phyloP scores from a whole-genome alignment of 2,329 filamentous ascomycete species.

The Aspergillus melleus region DNA sequence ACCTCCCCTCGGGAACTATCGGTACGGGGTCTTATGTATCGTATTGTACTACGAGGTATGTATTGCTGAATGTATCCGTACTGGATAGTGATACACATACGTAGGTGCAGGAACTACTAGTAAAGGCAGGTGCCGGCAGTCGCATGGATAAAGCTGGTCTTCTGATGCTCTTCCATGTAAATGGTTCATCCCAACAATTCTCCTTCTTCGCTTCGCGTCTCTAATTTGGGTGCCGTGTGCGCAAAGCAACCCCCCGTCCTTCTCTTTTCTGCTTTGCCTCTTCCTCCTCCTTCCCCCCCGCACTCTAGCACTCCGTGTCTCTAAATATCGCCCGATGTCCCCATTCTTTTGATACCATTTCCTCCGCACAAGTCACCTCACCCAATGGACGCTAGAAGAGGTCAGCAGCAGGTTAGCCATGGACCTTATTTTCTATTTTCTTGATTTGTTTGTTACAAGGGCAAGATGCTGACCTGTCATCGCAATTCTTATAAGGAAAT shows the following conservation, averaged over 20 bases:
- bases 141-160: no score
- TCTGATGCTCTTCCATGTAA: no score
- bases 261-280: background rate
- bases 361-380: constrained; percentile 13
- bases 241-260: constrained; percentile 9
- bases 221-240: background rate
- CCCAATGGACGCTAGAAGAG: constrained; percentile 53
- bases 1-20: no score
- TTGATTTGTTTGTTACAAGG: background rate
- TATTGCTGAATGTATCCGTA: background rate
- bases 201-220: background rate
- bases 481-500: constrained; percentile 69
- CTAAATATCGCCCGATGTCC: background rate
- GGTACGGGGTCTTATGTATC: no score
- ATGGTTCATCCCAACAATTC: background rate
- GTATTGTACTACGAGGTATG: no score
- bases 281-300: background rate
- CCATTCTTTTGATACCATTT: constrained; percentile 13
- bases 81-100: background rate
- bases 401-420: constrained; percentile 67
- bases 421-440: background rate
- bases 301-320: constrained; percentile 12
- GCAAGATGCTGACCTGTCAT: background rate
- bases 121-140: no score
- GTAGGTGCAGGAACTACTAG: background rate